Evolutionary conservation across 202 grass and related monocot genomes (phyloP).

Genomic region (Bolboschoenoplectus hybrid): DNA sequence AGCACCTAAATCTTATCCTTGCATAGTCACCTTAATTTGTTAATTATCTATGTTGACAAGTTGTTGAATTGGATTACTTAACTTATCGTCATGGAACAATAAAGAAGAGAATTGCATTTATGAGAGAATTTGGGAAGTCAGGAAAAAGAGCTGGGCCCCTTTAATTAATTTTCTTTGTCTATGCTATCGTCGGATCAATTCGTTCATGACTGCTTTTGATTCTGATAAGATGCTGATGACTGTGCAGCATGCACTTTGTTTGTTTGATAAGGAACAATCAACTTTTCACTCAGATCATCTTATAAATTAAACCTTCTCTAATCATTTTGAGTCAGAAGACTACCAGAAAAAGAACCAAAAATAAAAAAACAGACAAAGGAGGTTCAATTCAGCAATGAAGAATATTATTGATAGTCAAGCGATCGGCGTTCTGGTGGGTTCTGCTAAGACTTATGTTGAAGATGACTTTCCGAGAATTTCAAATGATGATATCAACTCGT

Average conservation of each 20-base stretch:
- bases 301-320: conserved; percentile 40
- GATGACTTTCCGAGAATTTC: too few species aligned
- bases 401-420: conserved; percentile 53
- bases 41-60: too few species aligned
- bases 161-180: too few species aligned
- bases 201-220: neutral
- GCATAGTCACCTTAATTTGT: neutral
- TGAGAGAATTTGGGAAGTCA: too few species aligned
- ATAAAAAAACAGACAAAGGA: neutral
- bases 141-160: too few species aligned
- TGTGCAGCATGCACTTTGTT: conserved; percentile 37
- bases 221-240: conserved; percentile 55
- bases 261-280: conserved; percentile 49
- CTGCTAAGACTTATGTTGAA: neutral
- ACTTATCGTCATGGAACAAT: too few species aligned
- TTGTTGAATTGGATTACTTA: neutral
- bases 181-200: neutral
- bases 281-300: conserved; percentile 38
- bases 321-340: conserved; percentile 45
- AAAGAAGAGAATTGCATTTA: too few species aligned
- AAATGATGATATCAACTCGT: too few species aligned
- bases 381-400: conserved; percentile 44
- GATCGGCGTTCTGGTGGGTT: conserved; percentile 51
- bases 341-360: neutral
- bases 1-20: neutral